Conservation (phyloP, 225 moss, liverwort and hornwort species). For the Antitrichia curtipendula region DNA sequence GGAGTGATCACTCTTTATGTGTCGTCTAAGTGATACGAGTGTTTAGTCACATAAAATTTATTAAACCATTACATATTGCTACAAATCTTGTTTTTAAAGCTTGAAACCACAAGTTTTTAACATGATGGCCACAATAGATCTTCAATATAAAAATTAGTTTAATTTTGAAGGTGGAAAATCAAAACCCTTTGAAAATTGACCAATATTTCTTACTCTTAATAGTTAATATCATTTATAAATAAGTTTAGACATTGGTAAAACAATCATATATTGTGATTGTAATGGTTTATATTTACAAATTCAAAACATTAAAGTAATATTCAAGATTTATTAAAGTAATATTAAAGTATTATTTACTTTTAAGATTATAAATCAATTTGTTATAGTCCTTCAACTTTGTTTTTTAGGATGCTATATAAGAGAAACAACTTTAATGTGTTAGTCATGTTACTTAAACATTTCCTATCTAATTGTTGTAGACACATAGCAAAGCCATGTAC, state of each 20-base stretch:
- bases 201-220: background rate
- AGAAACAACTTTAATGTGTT: background rate
- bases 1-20: background rate
- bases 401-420: background rate
- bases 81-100: background rate
- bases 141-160: background rate
- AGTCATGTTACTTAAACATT: background rate
- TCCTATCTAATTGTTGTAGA: too few species aligned
- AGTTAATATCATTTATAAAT: background rate
- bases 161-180: accelerated
- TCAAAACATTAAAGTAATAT: background rate
- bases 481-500: background rate
- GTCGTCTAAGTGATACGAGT: background rate
- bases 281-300: background rate
- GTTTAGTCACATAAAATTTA: background rate
- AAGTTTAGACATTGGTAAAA: too few species aligned
- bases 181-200: background rate
- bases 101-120: background rate
- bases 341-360: background rate
- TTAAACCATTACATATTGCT: background rate
- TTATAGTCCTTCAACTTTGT: background rate
- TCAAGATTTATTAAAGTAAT: too few species aligned
- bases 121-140: accelerated
- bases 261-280: too few species aligned
- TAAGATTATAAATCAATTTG: background rate